Conservation (phyloP, 805 yeast species). For the Candida mattraensis region DNA sequence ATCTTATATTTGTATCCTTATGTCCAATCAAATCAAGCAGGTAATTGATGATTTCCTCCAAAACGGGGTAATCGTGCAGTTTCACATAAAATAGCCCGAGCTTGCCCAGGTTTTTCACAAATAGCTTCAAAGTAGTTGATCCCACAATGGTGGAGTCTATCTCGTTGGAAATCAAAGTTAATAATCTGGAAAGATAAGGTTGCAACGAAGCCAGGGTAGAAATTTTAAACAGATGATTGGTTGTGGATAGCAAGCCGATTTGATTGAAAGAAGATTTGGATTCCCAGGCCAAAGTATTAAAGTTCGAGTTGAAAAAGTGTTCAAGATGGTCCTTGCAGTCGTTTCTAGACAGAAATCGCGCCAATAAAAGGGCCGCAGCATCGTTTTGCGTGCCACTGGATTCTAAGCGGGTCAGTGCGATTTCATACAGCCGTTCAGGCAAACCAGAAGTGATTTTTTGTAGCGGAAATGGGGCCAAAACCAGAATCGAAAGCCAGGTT, state of each 20-base stretch:
- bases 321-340: slow-evolving; percentile 36
- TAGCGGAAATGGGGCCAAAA: slow-evolving; percentile 74
- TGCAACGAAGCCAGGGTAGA: slow-evolving; percentile 6
- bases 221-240: slow-evolving; percentile 27
- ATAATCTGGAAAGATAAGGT: slow-evolving; percentile 10
- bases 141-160: slow-evolving; percentile 7
- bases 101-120: slow-evolving; percentile 41
- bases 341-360: slow-evolving; percentile 52
- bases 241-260: slow-evolving; percentile 20
- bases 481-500: slow-evolving; percentile 70
- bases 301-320: slow-evolving; percentile 25
- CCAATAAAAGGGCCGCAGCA: slow-evolving; percentile 50
- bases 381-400: slow-evolving; percentile 59
- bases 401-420: slow-evolving; percentile 36
- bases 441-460: slow-evolving; percentile 35
- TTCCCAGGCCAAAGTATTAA: slow-evolving; percentile 23
- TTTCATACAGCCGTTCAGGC: slow-evolving; percentile 35
- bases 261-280: slow-evolving; percentile 12
- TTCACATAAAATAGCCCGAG: slow-evolving; percentile 32
- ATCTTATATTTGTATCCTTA: slow-evolving; percentile 57
- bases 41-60: slow-evolving; percentile 51
- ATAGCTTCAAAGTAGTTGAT: slow-evolving; percentile 17
- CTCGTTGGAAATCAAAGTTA: slow-evolving; percentile 20
- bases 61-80: slow-evolving; percentile 32
- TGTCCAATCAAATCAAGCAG: slow-evolving; percentile 45